phyloP scores from a whole-genome alignment of 1,284 basidiomycete genomes.

The Puccinia coronata region DNA sequence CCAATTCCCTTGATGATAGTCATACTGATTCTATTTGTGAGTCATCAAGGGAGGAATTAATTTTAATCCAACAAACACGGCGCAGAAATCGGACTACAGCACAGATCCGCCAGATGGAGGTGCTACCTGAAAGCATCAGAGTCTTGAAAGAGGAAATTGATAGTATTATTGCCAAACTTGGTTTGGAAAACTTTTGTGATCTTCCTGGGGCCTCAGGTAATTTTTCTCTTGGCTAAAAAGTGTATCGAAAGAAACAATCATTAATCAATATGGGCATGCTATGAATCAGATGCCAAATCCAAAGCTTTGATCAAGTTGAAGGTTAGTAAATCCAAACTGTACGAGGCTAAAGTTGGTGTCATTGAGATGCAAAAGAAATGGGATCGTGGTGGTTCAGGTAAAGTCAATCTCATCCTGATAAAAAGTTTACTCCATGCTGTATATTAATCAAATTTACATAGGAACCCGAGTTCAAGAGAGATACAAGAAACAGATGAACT shows the following conservation, averaged over 20 bases:
- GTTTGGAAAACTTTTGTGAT: not conserved
- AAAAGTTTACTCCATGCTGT: not conserved
- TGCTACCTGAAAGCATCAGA: not conserved
- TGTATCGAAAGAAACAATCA: not conserved
- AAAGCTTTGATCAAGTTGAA: conserved; percentile 16
- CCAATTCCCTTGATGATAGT: not conserved
- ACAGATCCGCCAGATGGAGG: not conserved
- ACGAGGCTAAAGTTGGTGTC: conserved; percentile 11
- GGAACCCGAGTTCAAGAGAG: conserved; percentile 7
- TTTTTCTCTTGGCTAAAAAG: not conserved
- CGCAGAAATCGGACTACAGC: not conserved
- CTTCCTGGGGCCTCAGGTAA: not conserved
- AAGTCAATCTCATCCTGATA: not conserved
- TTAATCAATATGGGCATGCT: no score
- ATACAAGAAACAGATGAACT: conserved; percentile 23
- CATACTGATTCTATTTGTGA: not conserved
- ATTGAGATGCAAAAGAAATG: conserved; percentile 20
- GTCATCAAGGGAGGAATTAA: not conserved
- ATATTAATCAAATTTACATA: not conserved
- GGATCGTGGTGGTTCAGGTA: not conserved
- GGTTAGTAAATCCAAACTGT: not conserved
- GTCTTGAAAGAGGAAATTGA: not conserved
- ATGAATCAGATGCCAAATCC: not conserved
- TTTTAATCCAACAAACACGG: not conserved
- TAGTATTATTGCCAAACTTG: not conserved